Base-by-base conservation (phyloP, 305 asterid genomes). In the Fraxinus velutina region DNA sequence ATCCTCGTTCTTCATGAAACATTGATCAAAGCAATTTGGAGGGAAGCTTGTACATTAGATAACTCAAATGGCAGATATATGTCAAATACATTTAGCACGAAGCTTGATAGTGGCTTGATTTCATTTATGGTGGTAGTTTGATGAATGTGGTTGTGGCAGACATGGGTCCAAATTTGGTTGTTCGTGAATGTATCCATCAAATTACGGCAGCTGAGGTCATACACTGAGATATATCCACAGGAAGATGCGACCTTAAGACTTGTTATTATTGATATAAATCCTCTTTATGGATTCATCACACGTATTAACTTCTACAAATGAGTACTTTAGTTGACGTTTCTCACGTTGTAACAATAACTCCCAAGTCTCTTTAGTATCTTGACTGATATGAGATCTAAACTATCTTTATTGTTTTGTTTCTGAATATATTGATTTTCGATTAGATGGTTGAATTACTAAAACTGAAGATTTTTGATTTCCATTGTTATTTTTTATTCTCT, bases 401-500 rank as follows among this genome's bases (percentile, higher is more conserved):
- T 80, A 76, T 29, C 47, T 79, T 50, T 62, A 77, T 73, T 34
- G 36, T 47, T 5, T 72, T 77, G 79, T 44, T 79, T 77, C 22
- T 60, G 70, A 70, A 64, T 36, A 22, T 79, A 52, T 15, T 71
- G 80, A 78, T 24, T 22, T 47, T 42, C 17, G 30, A 73, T 24
- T 19, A 75, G 8, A 77, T 36, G 55, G 74, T 79, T 75, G 29
- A 62, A 50, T 66, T 36, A 29, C 77, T 64, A 27, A 64, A 64
- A 64, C 6, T 22, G 73, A 24, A 64, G 47, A 64, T 1, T 29
- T 30, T 50, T 64, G 21, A n/a, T 79, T 34, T 75, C 33, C 64
- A 29, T 80, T 75, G 71, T 68, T 71, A 66, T 52, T 75, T 71
- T 76, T 68, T 64, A 66, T 66, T 78, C 62, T 75, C 73, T 44